Percentiles rank a stretch among this genome's conserved stretches.
Evolutionary conservation across 148 eudicot species (phyloP).

Genomic region (Vaccinium darrowii): DNA sequence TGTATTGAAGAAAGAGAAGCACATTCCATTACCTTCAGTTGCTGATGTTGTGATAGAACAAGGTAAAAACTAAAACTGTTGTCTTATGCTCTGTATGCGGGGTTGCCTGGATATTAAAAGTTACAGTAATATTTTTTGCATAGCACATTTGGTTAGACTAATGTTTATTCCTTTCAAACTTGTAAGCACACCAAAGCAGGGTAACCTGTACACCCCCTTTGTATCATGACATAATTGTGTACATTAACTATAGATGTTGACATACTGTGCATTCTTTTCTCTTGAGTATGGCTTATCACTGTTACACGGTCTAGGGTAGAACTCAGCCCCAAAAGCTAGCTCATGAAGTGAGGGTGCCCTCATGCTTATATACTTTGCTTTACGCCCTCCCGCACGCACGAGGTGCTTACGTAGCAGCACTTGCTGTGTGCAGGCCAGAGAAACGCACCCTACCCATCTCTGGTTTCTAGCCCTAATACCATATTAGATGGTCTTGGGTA

Average conservation of each 20-base stretch:
- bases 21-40: constrained; percentile 70
- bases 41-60: constrained; percentile 86
- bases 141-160: neutral
- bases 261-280: neutral
- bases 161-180: neutral
- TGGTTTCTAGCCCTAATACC: too few species aligned
- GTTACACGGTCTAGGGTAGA: too few species aligned
- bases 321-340: too few species aligned
- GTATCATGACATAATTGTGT: neutral
- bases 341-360: too few species aligned
- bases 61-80: constrained; percentile 38
- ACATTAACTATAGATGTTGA: neutral
- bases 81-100: neutral
- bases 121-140: neutral
- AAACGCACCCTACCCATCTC: too few species aligned
- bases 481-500: too few species aligned
- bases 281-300: neutral
- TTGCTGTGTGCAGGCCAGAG: too few species aligned
- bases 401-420: too few species aligned
- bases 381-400: too few species aligned
- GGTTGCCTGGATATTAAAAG: neutral
- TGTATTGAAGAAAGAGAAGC: constrained; percentile 76
- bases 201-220: neutral
- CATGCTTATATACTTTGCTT: too few species aligned
- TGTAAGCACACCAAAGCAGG: neutral